Percentiles rank a stretch among this genome's conserved stretches.
Conservation (phyloP, 352 stramenopile genomes). For the Thraustochytrium striatum region DNA sequence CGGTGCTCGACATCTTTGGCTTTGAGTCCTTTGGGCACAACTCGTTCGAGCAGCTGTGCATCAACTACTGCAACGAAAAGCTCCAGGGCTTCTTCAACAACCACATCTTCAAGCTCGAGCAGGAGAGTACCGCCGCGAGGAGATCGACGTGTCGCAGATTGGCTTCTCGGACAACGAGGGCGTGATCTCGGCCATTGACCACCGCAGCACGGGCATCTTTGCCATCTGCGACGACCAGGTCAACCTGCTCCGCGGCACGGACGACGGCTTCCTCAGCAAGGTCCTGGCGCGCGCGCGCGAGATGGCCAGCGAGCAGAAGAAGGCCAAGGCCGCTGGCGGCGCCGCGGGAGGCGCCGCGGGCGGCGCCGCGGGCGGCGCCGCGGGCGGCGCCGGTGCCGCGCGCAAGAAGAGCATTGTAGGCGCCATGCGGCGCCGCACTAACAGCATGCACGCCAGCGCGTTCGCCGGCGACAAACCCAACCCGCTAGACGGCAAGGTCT, state of each 20-base stretch:
- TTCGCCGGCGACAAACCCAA: neutral
- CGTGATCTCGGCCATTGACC: slow-evolving; percentile 80
- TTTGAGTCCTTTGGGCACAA: slow-evolving; percentile 80
- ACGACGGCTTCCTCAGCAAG: slow-evolving; percentile 75
- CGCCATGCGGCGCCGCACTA: slow-evolving; percentile 5
- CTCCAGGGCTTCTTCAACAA: slow-evolving; percentile 86
- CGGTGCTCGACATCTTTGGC: slow-evolving; percentile 75
- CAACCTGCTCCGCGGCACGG: slow-evolving; percentile 74
- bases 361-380: neutral
- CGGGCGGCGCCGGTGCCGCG: neutral
- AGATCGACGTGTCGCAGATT: slow-evolving; percentile 80
- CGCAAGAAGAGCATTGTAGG: neutral
- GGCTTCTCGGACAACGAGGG: slow-evolving; percentile 80
- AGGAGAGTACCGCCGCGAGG: slow-evolving; percentile 78
- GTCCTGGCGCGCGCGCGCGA: slow-evolving; percentile 3
- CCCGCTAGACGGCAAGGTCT: slow-evolving; percentile 16
- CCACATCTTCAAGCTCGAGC: slow-evolving; percentile 74
- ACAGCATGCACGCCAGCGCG: neutral
- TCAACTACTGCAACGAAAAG: slow-evolving; percentile 88
- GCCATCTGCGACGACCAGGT: slow-evolving; percentile 78
- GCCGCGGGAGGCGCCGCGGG: neutral
- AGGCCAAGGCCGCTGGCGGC: neutral
- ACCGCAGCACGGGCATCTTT: slow-evolving; percentile 72
- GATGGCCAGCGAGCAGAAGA: neutral
- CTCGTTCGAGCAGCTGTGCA: slow-evolving; percentile 89